A percentile compares a stretch with the other conserved stretches of the same genome.
Conservation (phyloP, 2,329 filamentous ascomycete species). For the Atkinsonella texensis region DNA sequence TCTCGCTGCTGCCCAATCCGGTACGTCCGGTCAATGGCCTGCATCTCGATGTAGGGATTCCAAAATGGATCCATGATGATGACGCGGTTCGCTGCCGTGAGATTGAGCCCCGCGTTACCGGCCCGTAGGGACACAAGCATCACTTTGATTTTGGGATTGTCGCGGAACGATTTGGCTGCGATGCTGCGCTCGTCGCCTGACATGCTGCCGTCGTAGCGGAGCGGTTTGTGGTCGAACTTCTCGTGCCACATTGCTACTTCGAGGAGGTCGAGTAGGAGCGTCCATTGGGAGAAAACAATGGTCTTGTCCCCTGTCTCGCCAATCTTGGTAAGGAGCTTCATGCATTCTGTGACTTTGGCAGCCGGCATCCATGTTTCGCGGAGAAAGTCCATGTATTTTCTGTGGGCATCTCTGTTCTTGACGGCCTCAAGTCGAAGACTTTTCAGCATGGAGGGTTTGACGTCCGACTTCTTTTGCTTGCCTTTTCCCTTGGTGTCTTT, state of each 20-base stretch:
- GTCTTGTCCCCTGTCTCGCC: slow-evolving; percentile 53
- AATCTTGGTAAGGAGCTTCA: slow-evolving; percentile 60
- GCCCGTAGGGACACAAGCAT: slow-evolving; percentile 75
- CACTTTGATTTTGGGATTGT: slow-evolving; percentile 53
- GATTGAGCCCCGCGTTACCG: slow-evolving; percentile 74
- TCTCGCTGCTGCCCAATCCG: slow-evolving; percentile 67
- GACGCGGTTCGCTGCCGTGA: slow-evolving; percentile 71
- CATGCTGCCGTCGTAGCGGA: slow-evolving; percentile 76
- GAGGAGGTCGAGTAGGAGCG: slow-evolving; percentile 59
- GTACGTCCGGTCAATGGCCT: slow-evolving; percentile 82
- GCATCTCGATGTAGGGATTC: slow-evolving; percentile 89
- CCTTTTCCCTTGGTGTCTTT: slow-evolving; percentile 23
- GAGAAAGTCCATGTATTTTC: slow-evolving; percentile 57
- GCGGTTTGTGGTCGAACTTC: slow-evolving; percentile 46
- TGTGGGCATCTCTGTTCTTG: slow-evolving; percentile 52
- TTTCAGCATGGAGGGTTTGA: slow-evolving; percentile 45
- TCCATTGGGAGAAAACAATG: slow-evolving; percentile 72
- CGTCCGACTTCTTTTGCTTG: slow-evolving; percentile 30
- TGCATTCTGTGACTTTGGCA: slow-evolving; percentile 70
- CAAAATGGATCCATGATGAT: slow-evolving; percentile 90
- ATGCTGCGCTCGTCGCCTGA: slow-evolving; percentile 52
- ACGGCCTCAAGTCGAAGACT: slow-evolving; percentile 52
- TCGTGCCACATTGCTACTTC: slow-evolving; percentile 59
- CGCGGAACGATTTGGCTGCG: slow-evolving; percentile 54
- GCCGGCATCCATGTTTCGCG: slow-evolving; percentile 60